phyloP scores from a whole-genome alignment of 2,329 filamentous ascomycete genomes.

The Pyrenochaeta sp. region DNA sequence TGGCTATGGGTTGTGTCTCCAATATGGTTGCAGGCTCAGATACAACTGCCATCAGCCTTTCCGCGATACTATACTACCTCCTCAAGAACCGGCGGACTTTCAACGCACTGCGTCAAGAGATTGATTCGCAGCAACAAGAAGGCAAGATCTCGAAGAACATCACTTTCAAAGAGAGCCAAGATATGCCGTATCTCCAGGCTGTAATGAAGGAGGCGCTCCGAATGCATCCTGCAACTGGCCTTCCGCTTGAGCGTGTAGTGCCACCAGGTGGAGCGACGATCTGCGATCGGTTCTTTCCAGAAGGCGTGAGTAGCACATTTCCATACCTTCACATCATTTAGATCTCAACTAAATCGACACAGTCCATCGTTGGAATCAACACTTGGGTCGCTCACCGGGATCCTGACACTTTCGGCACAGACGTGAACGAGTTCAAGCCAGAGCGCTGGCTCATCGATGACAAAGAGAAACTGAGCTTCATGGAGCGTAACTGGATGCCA shows the following conservation, averaged over 20 bases:
- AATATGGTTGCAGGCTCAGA: constrained; percentile 55
- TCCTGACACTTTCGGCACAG: constrained; percentile 21
- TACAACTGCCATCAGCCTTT: constrained; percentile 54
- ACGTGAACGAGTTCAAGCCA: constrained; percentile 27
- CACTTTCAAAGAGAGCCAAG: constrained; percentile 28
- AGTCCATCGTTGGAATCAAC: constrained; percentile 31
- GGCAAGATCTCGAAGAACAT: constrained; percentile 21
- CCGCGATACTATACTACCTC: constrained; percentile 33
- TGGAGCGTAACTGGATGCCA: constrained; percentile 30
- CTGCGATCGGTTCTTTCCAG: constrained; percentile 23
- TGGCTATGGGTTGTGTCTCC: constrained; percentile 49
- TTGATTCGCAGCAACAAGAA: constrained; percentile 8
- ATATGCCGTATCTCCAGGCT: constrained; percentile 43
- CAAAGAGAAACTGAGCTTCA: constrained; percentile 19
- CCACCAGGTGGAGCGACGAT: constrained; percentile 25
- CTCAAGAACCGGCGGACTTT: constrained; percentile 21
- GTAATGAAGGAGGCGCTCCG: constrained; percentile 38
- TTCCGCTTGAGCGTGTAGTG: constrained; percentile 33
- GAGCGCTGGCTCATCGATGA: constrained; percentile 29
- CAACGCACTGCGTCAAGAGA: background rate
- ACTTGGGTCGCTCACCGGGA: constrained; percentile 31
- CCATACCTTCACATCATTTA: background rate
- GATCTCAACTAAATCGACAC: background rate
- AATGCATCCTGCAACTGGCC: constrained; percentile 33
- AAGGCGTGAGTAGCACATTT: constrained; percentile 3